Evolutionary conservation across 2,329 filamentous ascomycete genomes (phyloP).

Genomic region (Arthrobotrys musiformis): DNA sequence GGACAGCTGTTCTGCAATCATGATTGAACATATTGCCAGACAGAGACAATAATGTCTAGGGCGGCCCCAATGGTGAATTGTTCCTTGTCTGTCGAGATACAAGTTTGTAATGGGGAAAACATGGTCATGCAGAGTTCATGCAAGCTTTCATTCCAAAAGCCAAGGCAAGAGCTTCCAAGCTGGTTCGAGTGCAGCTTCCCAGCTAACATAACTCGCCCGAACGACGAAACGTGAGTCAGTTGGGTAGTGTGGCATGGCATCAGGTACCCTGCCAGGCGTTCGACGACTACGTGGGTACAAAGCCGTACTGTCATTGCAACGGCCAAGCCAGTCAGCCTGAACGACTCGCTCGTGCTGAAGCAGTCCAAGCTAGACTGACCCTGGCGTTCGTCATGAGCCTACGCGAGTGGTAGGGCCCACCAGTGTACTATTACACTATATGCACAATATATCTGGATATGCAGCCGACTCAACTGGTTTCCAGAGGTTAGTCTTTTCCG

Average conservation of each 20-base stretch:
- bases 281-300: slow-evolving; percentile 28
- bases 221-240: slow-evolving; percentile 37
- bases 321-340: not conserved
- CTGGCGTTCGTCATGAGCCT: not conserved
- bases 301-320: not conserved
- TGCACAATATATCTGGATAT: no score
- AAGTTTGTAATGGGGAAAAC: not conserved
- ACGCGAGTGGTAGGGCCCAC: not conserved
- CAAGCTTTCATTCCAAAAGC: slow-evolving; percentile 30
- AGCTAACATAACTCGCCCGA: slow-evolving; percentile 28
- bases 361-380: not conserved
- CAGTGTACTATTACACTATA: no score
- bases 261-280: slow-evolving; percentile 23
- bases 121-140: slow-evolving; percentile 35
- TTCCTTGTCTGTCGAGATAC: slow-evolving; percentile 36
- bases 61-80: slow-evolving; percentile 39
- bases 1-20: slow-evolving; percentile 50
- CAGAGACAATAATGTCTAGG: slow-evolving; percentile 13
- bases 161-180: slow-evolving; percentile 40
- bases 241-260: not conserved
- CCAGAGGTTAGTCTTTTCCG: not conserved
- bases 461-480: no score
- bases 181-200: slow-evolving; percentile 33
- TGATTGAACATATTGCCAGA: slow-evolving; percentile 46
- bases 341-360: slow-evolving; percentile 25